These are phyloP conservation scores for Colletotrichum cereale DNA, from an alignment of 2,329 filamentous ascomycete genomes.

Conservation along the genomic window DNA sequence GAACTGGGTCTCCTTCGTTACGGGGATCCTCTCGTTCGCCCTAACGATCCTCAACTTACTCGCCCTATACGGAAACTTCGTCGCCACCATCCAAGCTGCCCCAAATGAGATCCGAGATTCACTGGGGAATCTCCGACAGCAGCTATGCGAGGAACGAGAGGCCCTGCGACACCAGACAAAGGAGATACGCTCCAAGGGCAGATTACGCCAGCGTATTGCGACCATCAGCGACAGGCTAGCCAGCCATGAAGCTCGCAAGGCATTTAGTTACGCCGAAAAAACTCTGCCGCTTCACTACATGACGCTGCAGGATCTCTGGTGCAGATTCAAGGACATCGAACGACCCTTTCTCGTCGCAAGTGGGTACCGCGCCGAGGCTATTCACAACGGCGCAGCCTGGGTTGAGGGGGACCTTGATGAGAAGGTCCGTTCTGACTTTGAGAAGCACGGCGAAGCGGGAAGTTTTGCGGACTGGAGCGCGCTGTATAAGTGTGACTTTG, in stretches of 20 bases:
- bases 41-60: slow-evolving; percentile 35
- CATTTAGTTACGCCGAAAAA: slow-evolving; percentile 28
- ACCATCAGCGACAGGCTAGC: slow-evolving; percentile 7
- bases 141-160: slow-evolving; percentile 35
- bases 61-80: slow-evolving; percentile 34
- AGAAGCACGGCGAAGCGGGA: slow-evolving; percentile 26
- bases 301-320: slow-evolving; percentile 36
- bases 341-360: slow-evolving; percentile 34
- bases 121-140: slow-evolving; percentile 33
- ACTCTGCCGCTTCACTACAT: slow-evolving; percentile 34
- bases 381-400: slow-evolving; percentile 34
- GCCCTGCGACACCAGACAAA: slow-evolving; percentile 32
- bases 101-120: slow-evolving; percentile 30
- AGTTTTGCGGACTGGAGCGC: slow-evolving; percentile 38
- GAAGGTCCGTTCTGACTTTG: slow-evolving; percentile 33
- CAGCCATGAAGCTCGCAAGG: slow-evolving; percentile 22
- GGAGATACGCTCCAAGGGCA: slow-evolving; percentile 27
- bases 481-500: slow-evolving; percentile 36
- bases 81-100: slow-evolving; percentile 27
- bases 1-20: slow-evolving; percentile 37
- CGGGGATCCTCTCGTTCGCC: slow-evolving; percentile 34
- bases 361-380: slow-evolving; percentile 34
- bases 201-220: slow-evolving; percentile 4
- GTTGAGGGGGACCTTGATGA: slow-evolving; percentile 34
- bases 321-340: slow-evolving; percentile 35